Base-by-base conservation (phyloP, 2,329 filamentous ascomycete genomes). In the Cercospora beticola region DNA sequence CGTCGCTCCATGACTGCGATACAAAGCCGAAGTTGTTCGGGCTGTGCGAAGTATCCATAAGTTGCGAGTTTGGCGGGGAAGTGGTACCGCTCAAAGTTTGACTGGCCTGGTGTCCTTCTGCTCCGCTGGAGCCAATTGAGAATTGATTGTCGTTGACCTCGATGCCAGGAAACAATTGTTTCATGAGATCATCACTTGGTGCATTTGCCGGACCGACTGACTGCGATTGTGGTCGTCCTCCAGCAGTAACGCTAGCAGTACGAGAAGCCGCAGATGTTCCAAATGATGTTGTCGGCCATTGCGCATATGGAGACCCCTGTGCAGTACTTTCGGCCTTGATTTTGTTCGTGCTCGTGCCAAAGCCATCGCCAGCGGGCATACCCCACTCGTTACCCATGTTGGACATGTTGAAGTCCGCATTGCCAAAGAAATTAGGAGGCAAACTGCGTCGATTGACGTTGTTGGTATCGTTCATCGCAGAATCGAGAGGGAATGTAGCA, bases 141-240 rank as follows among this genome's bases (percentile, higher is more conserved):
- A 72, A 74, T n/a, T 65, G 62, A 26, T 46, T 68, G 54, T 68
- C 70, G 46, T 68, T 64, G 49, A 75, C 64, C 60, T 78, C 76
- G 43, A 78, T 74, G 26, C 74, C 77, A n/a, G 77, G 77, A 64
- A 78, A 78, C 4, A 78, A 70, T 59, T 75, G 71, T 49, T 71
- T 71, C 64, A 78, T 73, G 52, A 78, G 65, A 54, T 78, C 76
- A 18, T 77, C 74, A 56, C 71, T 73, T 8, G 76, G 76, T 26
- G 73, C 75, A 57, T 68, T 74, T 46, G 67, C 68, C 21, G 74
- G 71, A 5, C 74, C 74, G n/a, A 78, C 66, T 3, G 76, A 76
- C 9, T 72, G 75, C 7, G 76, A 76, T 28, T 73, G 68, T 21
- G 72, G 73, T 14, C 76, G 72, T 12, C 72, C 72, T 31, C 66